Evolutionary conservation across 2,329 filamentous ascomycete species (phyloP).

Genomic region (Penicillium sp.): DNA sequence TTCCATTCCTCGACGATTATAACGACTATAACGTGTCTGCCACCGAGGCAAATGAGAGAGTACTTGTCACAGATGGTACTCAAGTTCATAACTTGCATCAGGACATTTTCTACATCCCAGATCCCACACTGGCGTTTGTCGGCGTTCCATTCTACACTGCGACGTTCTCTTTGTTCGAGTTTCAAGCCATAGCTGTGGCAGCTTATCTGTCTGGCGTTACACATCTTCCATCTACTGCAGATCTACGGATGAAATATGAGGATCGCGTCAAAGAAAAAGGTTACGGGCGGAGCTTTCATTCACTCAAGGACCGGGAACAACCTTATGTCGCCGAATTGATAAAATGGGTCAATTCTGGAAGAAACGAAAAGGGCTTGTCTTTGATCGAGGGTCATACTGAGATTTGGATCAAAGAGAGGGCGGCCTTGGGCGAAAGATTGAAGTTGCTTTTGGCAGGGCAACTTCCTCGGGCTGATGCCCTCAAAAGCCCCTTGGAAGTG

Average conservation of each 20-base stretch:
- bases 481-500: conserved; percentile 7
- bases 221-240: conserved; percentile 46
- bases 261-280: conserved; percentile 29
- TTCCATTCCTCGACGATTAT: conserved; percentile 61
- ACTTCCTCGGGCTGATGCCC: conserved; percentile 6
- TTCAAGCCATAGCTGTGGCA: conserved; percentile 63
- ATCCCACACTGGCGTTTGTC: conserved; percentile 63
- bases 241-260: conserved; percentile 39
- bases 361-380: conserved; percentile 19
- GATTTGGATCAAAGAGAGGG: conserved; percentile 31
- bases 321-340: conserved; percentile 36
- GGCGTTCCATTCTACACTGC: conserved; percentile 66
- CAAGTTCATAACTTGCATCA: conserved; percentile 67
- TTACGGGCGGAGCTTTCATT: conserved; percentile 38
- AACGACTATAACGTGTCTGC: conserved; percentile 47
- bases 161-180: conserved; percentile 69
- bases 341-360: conserved; percentile 36
- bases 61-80: conserved; percentile 63
- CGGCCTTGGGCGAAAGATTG: conserved; percentile 25
- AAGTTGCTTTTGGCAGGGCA: conserved; percentile 17
- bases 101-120: conserved; percentile 69
- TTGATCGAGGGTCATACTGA: conserved; percentile 33
- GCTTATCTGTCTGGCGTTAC: conserved; percentile 56
- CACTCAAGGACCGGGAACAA: conserved; percentile 36
- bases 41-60: conserved; percentile 51